Base-by-base conservation (phyloP, 2,329 filamentous ascomycete species). In the Plenodomus tracheiphilus region DNA sequence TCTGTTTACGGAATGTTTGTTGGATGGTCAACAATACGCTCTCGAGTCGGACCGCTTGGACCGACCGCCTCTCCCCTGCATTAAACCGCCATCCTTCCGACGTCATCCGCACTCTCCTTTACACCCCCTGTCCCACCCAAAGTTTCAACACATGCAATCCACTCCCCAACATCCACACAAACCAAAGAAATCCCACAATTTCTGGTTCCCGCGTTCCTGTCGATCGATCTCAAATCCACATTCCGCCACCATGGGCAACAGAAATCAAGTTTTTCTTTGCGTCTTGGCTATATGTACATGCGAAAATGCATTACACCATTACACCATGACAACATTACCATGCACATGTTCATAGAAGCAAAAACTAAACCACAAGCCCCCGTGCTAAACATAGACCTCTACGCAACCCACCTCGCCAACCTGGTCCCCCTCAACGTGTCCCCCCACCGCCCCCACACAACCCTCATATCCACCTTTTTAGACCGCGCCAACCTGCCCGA, bases 391-490 rank as follows among this genome's bases (percentile, higher is more conserved):
- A 57, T 64, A 74, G 72, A 50, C 11, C 6, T 32, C 28, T 62
- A 70, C 19, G 68, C 71, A 39, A 55, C 53, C 20, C 64, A 71
- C 51, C 68, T 74, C 30, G 62, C 65, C 50, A 68, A 64, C 58
- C 65, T 74, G 20, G 62, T 74, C 37, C 71, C 71, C 13, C 58
- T 53, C 46, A 69, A 69, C 35, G 62, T 64, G 47, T 68, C 62
- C 53, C 50, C 59, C 19, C 59, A 55, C 32, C 62, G 62, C 5
- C 61, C 68, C 20, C 65, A 62, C 36, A 50, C 58, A 22, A 45
- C 62, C 3, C 49, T 54, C 34, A 65, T 74, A 43, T 39, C 59
- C 19, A 56, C 54, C 3, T 69, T 68, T 42, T 57, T 74, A 41
- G 53, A 54, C 20, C 61, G 70, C 39, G 64, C 69, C 22, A 51